Evolutionary conservation across 2,329 filamentous ascomycete species (phyloP).

Genomic region (Tolypocladium sp.): DNA sequence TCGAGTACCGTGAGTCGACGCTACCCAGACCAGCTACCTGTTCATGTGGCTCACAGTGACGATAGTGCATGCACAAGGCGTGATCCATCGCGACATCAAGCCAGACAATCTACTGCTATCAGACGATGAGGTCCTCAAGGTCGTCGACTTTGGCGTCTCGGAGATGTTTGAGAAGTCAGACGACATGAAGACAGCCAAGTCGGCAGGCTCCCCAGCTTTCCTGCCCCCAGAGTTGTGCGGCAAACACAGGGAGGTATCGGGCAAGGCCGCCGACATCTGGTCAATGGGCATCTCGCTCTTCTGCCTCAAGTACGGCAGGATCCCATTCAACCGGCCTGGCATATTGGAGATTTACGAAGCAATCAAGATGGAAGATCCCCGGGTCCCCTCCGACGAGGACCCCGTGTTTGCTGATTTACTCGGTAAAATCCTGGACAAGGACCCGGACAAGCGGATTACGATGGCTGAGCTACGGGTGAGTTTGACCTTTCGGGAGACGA

Average conservation of each 20-base stretch:
- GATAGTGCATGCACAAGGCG: conserved; percentile 80
- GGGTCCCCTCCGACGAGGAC: conserved; percentile 55
- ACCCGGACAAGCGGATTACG: conserved; percentile 71
- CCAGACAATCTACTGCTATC: conserved; percentile 92
- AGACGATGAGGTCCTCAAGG: conserved; percentile 85
- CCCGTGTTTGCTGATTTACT: conserved; percentile 69
- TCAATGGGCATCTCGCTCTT: conserved; percentile 96
- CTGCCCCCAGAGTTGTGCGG: conserved; percentile 87
- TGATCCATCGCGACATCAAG: conserved; percentile 96
- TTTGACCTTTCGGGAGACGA: conserved; percentile 1
- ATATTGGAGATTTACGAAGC: conserved; percentile 84
- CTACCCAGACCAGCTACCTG: too few relatives aligned
- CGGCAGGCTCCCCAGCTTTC: conserved; percentile 90
- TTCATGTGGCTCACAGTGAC: conserved; percentile 4
- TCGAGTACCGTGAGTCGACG: conserved; percentile 71
- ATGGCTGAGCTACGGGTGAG: conserved; percentile 76
- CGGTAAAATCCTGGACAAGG: conserved; percentile 66
- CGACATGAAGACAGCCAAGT: conserved; percentile 86
- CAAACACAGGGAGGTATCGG: conserved; percentile 79
- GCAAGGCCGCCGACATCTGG: conserved; percentile 91
- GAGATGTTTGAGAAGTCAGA: conserved; percentile 89
- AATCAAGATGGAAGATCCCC: conserved; percentile 63
- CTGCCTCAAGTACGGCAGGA: conserved; percentile 78
- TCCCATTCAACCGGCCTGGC: conserved; percentile 74
- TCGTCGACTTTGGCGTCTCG: conserved; percentile 97